These are phyloP conservation scores for Yamadazyma epiphylla DNA, from an alignment of 1,139 yeast species.

Conservation along the genomic window DNA sequence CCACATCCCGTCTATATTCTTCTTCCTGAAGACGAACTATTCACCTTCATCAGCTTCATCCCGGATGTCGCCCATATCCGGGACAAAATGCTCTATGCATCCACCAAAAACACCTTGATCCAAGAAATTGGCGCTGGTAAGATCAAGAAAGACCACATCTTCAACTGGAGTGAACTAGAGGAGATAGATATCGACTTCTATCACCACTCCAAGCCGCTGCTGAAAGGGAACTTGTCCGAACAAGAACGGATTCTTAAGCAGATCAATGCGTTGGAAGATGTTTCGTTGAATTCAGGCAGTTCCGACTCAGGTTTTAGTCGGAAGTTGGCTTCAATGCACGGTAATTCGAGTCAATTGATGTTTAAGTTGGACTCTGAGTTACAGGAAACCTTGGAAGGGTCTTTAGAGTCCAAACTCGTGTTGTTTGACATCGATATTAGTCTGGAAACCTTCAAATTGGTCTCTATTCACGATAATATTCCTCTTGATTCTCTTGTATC, in stretches of 20 bases:
- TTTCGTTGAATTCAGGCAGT: constrained; percentile 18
- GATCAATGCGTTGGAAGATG: constrained; percentile 37
- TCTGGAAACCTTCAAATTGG: constrained; percentile 25
- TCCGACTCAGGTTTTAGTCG: constrained; percentile 8
- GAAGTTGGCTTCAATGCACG: constrained; percentile 37
- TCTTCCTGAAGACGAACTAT: constrained; percentile 24
- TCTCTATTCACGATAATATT: constrained; percentile 13
- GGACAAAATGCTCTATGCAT: constrained; percentile 90
- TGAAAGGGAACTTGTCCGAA: constrained; percentile 23
- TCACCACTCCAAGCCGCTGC: constrained; percentile 12
- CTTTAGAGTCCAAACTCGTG: constrained; percentile 17
- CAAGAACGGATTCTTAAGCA: constrained; percentile 49
- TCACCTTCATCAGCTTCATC: constrained; percentile 72
- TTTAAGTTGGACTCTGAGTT: constrained; percentile 26
- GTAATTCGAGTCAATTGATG: constrained; percentile 18
- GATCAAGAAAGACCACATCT: constrained; percentile 46
- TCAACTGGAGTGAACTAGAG: constrained; percentile 54
- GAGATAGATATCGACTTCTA: constrained; percentile 59
- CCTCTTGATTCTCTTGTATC: constrained; percentile 18
- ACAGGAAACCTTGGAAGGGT: constrained; percentile 17
- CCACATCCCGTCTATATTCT: constrained; percentile 62
- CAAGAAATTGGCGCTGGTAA: constrained; percentile 67
- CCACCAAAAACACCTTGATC: constrained; percentile 73
- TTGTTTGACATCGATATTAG: constrained; percentile 29
- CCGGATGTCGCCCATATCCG: constrained; percentile 85